These are phyloP conservation scores for Phytophthora multivora DNA, from an alignment of 352 stramenopile genomes.

Conservation along the genomic window DNA sequence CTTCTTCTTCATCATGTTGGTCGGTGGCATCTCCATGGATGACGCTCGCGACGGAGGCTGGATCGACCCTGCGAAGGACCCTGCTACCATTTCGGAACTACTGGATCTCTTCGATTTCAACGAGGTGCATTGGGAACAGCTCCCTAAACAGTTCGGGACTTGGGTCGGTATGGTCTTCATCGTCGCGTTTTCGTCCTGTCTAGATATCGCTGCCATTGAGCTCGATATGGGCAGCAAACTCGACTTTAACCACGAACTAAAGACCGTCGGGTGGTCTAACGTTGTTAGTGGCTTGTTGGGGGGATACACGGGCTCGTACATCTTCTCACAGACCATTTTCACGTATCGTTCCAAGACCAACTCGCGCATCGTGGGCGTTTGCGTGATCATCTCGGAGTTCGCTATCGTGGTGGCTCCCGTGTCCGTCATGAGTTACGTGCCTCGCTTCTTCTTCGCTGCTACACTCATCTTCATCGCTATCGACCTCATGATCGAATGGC, in stretches of 20 bases:
- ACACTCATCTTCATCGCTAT: slow-evolving; percentile 97
- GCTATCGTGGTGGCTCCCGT: slow-evolving; percentile 88
- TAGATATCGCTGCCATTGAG: slow-evolving; percentile 98
- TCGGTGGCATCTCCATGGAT: slow-evolving; percentile 81
- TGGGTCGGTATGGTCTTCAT: slow-evolving; percentile 97
- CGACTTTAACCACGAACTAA: slow-evolving; percentile 94
- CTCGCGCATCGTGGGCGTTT: slow-evolving; percentile 88
- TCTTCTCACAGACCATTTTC: slow-evolving; percentile 99
- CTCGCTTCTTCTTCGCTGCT: slow-evolving; percentile 97
- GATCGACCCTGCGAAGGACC: slow-evolving; percentile 79
- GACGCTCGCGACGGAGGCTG: slow-evolving; percentile 92
- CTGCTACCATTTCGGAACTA: slow-evolving; percentile 59
- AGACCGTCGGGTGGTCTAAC: slow-evolving; percentile 97
- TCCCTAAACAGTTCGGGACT: slow-evolving; percentile 91
- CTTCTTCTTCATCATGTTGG: slow-evolving; percentile 91
- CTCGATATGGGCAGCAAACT: slow-evolving; percentile 94
- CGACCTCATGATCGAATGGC: slow-evolving; percentile 97
- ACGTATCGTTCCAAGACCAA: slow-evolving; percentile 93
- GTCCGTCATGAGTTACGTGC: slow-evolving; percentile 93
- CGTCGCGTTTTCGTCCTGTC: slow-evolving; percentile 95
- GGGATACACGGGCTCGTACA: slow-evolving; percentile 98
- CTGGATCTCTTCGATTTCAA: slow-evolving; percentile 91
- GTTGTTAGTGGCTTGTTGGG: slow-evolving; percentile 93
- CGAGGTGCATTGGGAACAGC: slow-evolving; percentile 86
- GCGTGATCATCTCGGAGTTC: slow-evolving; percentile 88